These are phyloP conservation scores for Pseudevernia furfuracea DNA, from an alignment of 495 filamentous ascomycete species.

Conservation along the genomic window DNA sequence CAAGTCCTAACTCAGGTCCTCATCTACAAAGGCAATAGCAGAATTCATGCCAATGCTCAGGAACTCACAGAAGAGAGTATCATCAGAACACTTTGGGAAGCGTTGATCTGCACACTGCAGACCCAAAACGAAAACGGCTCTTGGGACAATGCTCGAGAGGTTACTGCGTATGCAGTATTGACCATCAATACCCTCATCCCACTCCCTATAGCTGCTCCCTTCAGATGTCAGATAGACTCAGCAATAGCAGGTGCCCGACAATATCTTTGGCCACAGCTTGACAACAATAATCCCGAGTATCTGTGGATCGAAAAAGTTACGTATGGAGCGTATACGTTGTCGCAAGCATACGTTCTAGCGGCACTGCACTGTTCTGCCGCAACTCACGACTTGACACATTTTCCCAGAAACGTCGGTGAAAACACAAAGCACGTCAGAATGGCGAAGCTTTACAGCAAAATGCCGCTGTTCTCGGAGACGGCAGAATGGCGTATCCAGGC, in stretches of 20 bases:
- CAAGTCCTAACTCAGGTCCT: neutral
- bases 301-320: conserved; percentile 41
- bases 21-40: neutral
- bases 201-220: neutral
- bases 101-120: neutral
- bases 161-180: conserved; percentile 23
- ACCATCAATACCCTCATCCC: conserved; percentile 1
- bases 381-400: too few relatives aligned
- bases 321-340: conserved; percentile 20
- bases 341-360: too few relatives aligned
- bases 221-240: conserved; percentile 20
- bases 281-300: conserved; percentile 13
- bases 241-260: neutral
- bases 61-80: too few relatives aligned
- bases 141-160: conserved; percentile 18
- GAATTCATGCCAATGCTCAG: too few relatives aligned
- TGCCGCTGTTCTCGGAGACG: too few relatives aligned
- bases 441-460: conserved; percentile 13
- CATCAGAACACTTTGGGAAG: neutral
- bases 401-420: too few relatives aligned
- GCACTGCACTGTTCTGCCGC: too few relatives aligned
- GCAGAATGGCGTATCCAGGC: conserved; percentile 6
- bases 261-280: neutral
- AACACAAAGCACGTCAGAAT: too few relatives aligned
- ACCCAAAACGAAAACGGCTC: conserved; percentile 9